Conservation (phyloP, 1,139 yeast species). For the Diutina catenulata region DNA sequence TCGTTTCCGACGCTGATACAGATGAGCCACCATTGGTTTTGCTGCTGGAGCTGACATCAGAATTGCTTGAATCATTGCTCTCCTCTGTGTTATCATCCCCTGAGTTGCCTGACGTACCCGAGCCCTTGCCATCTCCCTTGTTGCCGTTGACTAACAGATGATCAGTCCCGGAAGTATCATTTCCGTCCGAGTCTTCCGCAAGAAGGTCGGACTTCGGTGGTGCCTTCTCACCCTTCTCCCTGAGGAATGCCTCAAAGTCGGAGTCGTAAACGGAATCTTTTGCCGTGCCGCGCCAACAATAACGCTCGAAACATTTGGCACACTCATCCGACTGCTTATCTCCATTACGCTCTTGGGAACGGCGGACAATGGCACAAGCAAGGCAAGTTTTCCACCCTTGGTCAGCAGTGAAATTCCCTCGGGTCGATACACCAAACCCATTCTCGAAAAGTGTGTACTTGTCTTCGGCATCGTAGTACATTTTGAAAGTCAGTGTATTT, state of each 20-base stretch:
- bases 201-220: background rate
- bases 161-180: no score
- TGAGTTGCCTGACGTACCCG: no score
- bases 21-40: no score
- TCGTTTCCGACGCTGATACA: no score
- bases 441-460: conserved; percentile 20
- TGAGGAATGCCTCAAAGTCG: background rate
- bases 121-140: no score
- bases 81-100: no score
- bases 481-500: conserved; percentile 28
- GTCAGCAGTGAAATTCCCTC: conserved; percentile 63
- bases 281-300: conserved; percentile 77
- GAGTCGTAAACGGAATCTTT: conserved; percentile 6
- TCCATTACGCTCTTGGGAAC: conserved; percentile 67
- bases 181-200: background rate
- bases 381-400: conserved; percentile 69
- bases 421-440: conserved; percentile 70
- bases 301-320: conserved; percentile 52
- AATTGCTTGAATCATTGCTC: no score
- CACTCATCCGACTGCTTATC: conserved; percentile 60
- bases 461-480: conserved; percentile 27
- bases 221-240: background rate
- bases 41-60: no score
- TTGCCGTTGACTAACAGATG: no score
- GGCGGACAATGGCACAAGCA: conserved; percentile 79